Evolutionary conservation across 768 basidiomycete genomes (phyloP), one percentile per base, ranked within the genome.

Genomic region (Rhodotorula kratochvilovae): DNA sequence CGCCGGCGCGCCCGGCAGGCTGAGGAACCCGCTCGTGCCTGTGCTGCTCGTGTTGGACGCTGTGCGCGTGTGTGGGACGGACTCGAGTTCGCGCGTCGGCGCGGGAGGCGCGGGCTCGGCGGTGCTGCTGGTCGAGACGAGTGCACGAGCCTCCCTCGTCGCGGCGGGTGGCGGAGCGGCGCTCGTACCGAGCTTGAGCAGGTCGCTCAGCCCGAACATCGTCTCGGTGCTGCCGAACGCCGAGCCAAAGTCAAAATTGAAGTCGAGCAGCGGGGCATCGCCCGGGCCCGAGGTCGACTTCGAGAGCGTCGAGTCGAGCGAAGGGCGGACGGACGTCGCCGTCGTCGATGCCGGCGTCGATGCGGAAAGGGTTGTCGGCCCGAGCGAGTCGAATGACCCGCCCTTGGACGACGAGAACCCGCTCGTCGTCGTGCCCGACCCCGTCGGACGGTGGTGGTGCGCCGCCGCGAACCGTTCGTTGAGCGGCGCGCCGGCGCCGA

Each of bases 131-230:
- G 45, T 11, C 25, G 48, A 46, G 12, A 27, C 4, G 11, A 27
- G 48, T 5, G 23, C 23, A 6, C 21, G 13, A 21, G 45, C 45
- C 19, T 7, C 2, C 17, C 19, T 21, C 45, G 2, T 50, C 48
- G 48, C 23, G 23, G 48, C 25, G 5, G 48, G 21, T 8, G 21
- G 23, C 48, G 48, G 25, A 8, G 48, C 7, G 48, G 12, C 12
- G 48, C 48, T 50, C 48, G 48, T 23, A 8, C 48, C 48, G 25
- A 50, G 48, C 48, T 55, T 66, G 56, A 73, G 48, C 31, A 69
- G n/a, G n/a, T 68, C 68, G 60, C 63, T 68, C n/a, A 73, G 42
- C 1, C 67, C 72, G 15, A 73, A 73, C 53, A 68, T 62, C 6
- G 63, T 66, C 33, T 66, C 72, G 15, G 59, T 62, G 23, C 33